Evolutionary conservation across 768 basidiomycete genomes (phyloP).

Genomic region (Suillus tomentosus): DNA sequence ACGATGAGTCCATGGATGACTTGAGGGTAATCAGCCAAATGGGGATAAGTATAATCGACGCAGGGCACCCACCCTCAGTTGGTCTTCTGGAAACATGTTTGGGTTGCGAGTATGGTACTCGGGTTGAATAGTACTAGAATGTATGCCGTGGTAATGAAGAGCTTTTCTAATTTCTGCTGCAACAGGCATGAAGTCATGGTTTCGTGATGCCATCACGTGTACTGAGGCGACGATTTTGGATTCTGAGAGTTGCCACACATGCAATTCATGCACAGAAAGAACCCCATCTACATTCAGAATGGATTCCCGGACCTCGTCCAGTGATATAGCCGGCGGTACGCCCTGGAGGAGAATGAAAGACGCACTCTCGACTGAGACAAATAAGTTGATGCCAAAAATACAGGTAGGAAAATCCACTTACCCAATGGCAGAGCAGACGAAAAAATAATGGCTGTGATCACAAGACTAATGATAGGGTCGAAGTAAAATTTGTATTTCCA

Average conservation of each 20-base stretch:
- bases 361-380: conserved; percentile 70
- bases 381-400: conserved; percentile 12
- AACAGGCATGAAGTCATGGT: conserved; percentile 89
- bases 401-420: conserved; percentile 35
- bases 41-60: conserved; percentile 8
- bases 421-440: conserved; percentile 91
- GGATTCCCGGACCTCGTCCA: conserved; percentile 84
- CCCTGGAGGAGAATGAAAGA: conserved; percentile 95
- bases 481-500: conserved; percentile 90
- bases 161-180: conserved; percentile 81
- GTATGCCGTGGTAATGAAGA: conserved; percentile 90
- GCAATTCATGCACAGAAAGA: conserved; percentile 84
- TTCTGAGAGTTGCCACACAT: conserved; percentile 98
- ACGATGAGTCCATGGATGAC: conserved; percentile 57
- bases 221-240: conserved; percentile 94
- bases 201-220: conserved; percentile 83
- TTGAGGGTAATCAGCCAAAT: conserved; percentile 23
- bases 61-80: conserved; percentile 44
- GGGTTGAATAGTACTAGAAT: conserved; percentile 93
- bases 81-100: conserved; percentile 44
- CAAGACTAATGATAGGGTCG: conserved; percentile 89
- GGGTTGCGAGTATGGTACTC: conserved; percentile 59
- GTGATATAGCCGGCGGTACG: conserved; percentile 84
- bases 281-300: conserved; percentile 86
- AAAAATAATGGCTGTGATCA: conserved; percentile 97